phyloP scores from a whole-genome alignment of 768 basidiomycete species.

The Collybiopsis confluens region DNA sequence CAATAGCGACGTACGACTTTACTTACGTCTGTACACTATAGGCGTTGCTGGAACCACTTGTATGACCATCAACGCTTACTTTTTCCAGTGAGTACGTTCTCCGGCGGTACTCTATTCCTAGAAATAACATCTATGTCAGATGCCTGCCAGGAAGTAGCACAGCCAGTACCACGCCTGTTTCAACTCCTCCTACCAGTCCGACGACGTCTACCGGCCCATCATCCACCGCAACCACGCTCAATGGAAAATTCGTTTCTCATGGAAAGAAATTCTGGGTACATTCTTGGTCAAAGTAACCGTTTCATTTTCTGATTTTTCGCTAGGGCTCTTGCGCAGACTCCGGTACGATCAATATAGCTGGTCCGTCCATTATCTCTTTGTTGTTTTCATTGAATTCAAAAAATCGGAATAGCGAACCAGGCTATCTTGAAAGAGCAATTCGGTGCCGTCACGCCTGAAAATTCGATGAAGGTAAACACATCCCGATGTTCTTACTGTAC shows the following conservation, averaged over 20 bases:
- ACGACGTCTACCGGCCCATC: conserved; percentile 10
- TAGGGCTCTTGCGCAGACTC: conserved; percentile 20
- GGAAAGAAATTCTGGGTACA: conserved; percentile 32
- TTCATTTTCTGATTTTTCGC: background rate
- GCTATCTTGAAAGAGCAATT: conserved; percentile 33
- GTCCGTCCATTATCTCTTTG: conserved; percentile 13
- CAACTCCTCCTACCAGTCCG: conserved; percentile 9
- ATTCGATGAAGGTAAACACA: conserved; percentile 36
- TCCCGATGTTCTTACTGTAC: background rate
- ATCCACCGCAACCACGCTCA: conserved; percentile 18
- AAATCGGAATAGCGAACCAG: conserved; percentile 22
- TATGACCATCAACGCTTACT: conserved; percentile 24
- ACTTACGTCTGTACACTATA: conserved; percentile 7
- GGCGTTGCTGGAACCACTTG: conserved; percentile 25
- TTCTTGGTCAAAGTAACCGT: background rate
- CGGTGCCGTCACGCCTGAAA: conserved; percentile 40
- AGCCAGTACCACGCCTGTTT: background rate
- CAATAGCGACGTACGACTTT: background rate
- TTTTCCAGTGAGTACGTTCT: conserved; percentile 22
- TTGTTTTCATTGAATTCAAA: conserved; percentile 11
- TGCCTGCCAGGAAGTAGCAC: conserved; percentile 13
- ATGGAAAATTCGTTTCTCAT: conserved; percentile 25
- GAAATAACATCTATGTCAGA: background rate
- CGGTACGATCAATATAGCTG: conserved; percentile 26
- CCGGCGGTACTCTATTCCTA: background rate